Percentiles rank a stretch among this genome's conserved stretches.
These are phyloP conservation scores for Globisporangium cylindrosporum DNA, from an alignment of 352 stramenopile genomes.

Conservation along the genomic window DNA sequence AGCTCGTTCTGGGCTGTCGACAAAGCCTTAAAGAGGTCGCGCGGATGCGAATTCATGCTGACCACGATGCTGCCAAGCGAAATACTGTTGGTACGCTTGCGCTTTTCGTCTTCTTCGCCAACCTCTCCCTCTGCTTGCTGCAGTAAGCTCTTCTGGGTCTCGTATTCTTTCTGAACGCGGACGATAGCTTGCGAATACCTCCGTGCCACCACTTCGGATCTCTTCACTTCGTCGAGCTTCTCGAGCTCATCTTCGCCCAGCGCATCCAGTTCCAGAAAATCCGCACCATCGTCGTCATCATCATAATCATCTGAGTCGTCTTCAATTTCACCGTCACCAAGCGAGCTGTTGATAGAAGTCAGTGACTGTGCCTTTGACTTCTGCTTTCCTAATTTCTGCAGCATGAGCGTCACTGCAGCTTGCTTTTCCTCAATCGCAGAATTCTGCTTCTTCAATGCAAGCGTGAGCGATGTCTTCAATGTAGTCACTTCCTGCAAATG, in stretches of 20 bases:
- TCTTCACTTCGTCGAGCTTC: slow-evolving; percentile 34
- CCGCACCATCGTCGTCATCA: background rate
- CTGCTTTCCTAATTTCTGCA: slow-evolving; percentile 33
- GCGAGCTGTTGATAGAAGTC: background rate
- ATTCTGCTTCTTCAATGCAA: slow-evolving; percentile 44
- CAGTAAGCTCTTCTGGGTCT: slow-evolving; percentile 44
- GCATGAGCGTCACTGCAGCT: slow-evolving; percentile 37
- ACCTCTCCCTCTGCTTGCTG: slow-evolving; percentile 41
- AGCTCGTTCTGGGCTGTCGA: slow-evolving; percentile 44
- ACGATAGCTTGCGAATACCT: slow-evolving; percentile 54
- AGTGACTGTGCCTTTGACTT: slow-evolving; percentile 1
- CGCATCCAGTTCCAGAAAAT: slow-evolving; percentile 5
- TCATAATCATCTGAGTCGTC: background rate
- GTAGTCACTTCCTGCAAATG: slow-evolving; percentile 37
- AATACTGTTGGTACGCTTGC: slow-evolving; percentile 60
- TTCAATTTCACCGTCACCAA: background rate
- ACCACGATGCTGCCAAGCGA: slow-evolving; percentile 47
- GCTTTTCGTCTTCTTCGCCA: slow-evolving; percentile 33
- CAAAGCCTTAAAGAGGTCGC: slow-evolving; percentile 63
- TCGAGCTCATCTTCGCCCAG: slow-evolving; percentile 16
- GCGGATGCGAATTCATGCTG: slow-evolving; percentile 51
- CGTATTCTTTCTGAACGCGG: slow-evolving; percentile 49
- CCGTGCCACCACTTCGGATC: slow-evolving; percentile 41
- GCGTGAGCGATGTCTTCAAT: slow-evolving; percentile 40
- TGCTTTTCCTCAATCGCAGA: slow-evolving; percentile 60